These are phyloP conservation scores for Boletus rubescentipes DNA, from an alignment of 768 basidiomycete genomes.

Conservation along the genomic window DNA sequence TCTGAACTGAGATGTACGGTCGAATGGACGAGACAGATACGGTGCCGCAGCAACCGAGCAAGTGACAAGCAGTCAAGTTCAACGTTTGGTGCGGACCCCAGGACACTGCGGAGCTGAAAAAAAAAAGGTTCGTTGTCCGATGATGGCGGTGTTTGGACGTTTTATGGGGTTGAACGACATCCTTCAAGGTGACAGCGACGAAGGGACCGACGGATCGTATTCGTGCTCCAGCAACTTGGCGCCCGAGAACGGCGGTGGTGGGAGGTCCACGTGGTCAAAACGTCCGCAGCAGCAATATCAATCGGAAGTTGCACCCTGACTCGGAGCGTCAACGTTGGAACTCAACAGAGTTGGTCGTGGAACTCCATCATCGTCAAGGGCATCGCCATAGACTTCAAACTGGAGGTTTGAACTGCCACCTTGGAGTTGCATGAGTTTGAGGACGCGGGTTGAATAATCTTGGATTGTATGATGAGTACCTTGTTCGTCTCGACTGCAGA, in stretches of 20 bases:
- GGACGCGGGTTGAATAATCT: background rate
- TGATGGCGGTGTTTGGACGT: background rate
- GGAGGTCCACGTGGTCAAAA: background rate
- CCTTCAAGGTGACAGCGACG: background rate
- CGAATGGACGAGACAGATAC: background rate
- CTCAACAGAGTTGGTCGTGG: background rate
- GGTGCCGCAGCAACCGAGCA: background rate
- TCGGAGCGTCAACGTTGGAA: too few relatives aligned
- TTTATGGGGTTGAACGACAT: background rate
- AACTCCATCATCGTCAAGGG: background rate
- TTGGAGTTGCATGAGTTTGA: background rate
- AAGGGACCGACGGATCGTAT: background rate
- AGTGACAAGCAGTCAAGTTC: background rate
- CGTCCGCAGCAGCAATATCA: too few relatives aligned
- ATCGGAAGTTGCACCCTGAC: too few relatives aligned
- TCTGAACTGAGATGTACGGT: background rate
- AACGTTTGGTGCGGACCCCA: background rate
- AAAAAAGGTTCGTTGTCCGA: background rate
- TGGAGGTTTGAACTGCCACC: background rate
- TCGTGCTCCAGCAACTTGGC: background rate
- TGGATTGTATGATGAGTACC: background rate
- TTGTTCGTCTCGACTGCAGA: background rate
- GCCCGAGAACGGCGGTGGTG: background rate
- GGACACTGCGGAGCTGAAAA: constrained; percentile 8
- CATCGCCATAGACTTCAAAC: background rate